These are phyloP conservation scores for Diplodia mutila DNA, from an alignment of 2,329 filamentous ascomycete genomes.

Conservation along the genomic window DNA sequence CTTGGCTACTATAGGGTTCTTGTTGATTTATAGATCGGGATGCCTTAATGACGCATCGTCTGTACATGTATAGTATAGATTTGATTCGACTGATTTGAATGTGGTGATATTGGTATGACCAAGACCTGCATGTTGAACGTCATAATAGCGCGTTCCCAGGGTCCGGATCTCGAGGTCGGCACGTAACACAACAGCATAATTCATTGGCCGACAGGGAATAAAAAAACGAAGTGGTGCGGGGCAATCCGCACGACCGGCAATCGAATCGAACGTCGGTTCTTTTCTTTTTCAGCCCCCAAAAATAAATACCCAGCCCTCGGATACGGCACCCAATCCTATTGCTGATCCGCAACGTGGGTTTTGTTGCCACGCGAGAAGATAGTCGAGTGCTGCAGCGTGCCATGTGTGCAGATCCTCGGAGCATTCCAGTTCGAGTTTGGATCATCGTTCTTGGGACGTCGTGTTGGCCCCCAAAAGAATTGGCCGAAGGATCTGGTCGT, in stretches of 20 bases:
- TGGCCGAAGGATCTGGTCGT: no score
- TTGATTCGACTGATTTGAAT: background rate
- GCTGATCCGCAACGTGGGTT: no score
- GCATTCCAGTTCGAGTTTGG: no score
- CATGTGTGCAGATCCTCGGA: background rate
- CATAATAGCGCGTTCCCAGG: background rate
- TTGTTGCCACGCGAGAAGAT: background rate
- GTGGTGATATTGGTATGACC: background rate
- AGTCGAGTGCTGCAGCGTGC: no score
- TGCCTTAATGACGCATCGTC: background rate
- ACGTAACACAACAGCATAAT: no score
- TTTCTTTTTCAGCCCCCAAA: background rate
- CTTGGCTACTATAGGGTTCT: background rate
- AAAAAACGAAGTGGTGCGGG: background rate
- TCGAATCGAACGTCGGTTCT: no score
- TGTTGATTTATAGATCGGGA: constrained; percentile 1
- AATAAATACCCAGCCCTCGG: no score
- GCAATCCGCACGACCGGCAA: no score
- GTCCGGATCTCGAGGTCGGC: no score
- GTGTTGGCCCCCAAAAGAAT: no score
- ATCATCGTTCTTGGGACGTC: no score
- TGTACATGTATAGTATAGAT: background rate
- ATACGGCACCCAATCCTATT: no score
- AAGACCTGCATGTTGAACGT: background rate
- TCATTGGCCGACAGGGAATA: background rate